A percentile compares a stretch with the other conserved stretches of the same genome.
Evolutionary conservation across 2,329 filamentous ascomycete species (phyloP).

Genomic region (Aspergillus carbonarius): DNA sequence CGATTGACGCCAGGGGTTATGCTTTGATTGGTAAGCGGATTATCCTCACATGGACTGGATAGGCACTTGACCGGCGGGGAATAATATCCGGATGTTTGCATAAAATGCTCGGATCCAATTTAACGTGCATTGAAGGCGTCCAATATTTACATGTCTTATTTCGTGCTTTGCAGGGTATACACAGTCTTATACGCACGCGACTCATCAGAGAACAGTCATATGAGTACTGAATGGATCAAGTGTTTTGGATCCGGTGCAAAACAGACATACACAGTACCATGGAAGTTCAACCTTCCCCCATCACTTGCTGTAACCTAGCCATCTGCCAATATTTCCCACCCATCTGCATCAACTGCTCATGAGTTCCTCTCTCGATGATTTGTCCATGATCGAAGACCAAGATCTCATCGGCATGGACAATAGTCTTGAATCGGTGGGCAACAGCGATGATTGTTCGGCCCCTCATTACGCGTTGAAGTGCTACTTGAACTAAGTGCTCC

Average conservation of each 20-base stretch:
- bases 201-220: no score
- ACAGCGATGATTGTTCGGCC: constrained; percentile 59
- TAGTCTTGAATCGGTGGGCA: constrained; percentile 82
- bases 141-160: no score
- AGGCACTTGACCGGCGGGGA: no score
- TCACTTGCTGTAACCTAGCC: constrained; percentile 65
- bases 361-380: constrained; percentile 79
- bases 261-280: not conserved
- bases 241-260: not conserved
- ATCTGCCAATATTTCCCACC: constrained; percentile 72
- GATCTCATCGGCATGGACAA: constrained; percentile 83
- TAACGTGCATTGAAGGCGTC: no score
- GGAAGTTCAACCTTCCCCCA: not conserved
- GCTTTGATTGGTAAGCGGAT: no score
- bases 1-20: no score
- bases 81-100: no score
- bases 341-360: constrained; percentile 66
- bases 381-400: constrained; percentile 75
- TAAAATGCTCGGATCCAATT: no score
- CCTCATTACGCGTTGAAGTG: constrained; percentile 69
- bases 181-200: no score
- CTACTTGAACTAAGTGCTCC: constrained; percentile 79
- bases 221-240: no score
- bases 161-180: no score
- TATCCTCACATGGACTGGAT: no score